phyloP scores from a whole-genome alignment of 345 rosid genomes.

The Isatis tinctoria region DNA sequence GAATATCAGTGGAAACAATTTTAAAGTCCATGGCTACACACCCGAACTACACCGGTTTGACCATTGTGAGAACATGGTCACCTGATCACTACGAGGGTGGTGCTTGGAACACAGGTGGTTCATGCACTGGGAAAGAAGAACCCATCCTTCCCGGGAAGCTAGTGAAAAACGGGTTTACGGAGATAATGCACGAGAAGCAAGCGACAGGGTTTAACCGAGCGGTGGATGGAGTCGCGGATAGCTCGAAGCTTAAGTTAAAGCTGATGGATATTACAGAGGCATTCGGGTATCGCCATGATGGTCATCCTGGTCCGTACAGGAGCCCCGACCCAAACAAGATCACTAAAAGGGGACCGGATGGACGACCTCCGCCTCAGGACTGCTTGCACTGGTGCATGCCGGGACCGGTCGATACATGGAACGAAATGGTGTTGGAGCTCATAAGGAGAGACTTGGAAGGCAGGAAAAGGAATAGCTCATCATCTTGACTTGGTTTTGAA shows the following conservation, averaged over 20 bases:
- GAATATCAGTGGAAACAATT: conserved; percentile 79
- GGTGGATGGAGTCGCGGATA: conserved; percentile 39
- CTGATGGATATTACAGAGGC: conserved; percentile 84
- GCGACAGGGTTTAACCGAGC: conserved; percentile 51
- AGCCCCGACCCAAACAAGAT: conserved; percentile 76
- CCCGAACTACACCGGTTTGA: conserved; percentile 74
- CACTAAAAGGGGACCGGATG: conserved; percentile 74
- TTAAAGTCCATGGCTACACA: conserved; percentile 60
- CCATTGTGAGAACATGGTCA: conserved; percentile 78
- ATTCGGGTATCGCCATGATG: conserved; percentile 89
- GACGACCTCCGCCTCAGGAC: conserved; percentile 92
- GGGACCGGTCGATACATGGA: conserved; percentile 96
- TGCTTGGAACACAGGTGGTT: conserved; percentile 97
- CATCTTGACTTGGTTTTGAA: conserved; percentile 10
- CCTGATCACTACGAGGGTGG: conserved; percentile 99
- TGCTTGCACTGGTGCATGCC: conserved; percentile 99
- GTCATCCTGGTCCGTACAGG: conserved; percentile 96
- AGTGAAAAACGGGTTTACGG: conserved; percentile 75
- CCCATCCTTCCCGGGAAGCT: conserved; percentile 61
- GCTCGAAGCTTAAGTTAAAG: conserved; percentile 40
- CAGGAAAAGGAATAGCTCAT: conserved; percentile 10
- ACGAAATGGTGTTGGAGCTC: conserved; percentile 79
- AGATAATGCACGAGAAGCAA: conserved; percentile 79
- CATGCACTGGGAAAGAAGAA: conserved; percentile 82
- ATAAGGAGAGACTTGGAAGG: conserved; percentile 65